phyloP scores from a whole-genome alignment of 331 rosid genomes.

The Phaseolus coccineus region DNA sequence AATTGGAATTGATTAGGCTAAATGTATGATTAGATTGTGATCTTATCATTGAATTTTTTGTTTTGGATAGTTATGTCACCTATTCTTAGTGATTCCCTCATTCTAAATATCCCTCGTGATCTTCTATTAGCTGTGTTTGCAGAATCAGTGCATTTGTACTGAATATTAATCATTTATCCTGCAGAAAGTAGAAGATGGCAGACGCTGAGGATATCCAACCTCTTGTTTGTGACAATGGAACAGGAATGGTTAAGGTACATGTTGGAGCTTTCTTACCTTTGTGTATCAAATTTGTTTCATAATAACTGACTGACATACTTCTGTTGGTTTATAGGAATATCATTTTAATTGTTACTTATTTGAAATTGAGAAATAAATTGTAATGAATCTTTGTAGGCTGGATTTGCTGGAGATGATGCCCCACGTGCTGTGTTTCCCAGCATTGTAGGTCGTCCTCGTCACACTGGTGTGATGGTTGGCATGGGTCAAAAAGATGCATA shows the following conservation, averaged over 20 bases:
- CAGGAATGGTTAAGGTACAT: slow-evolving; percentile 98
- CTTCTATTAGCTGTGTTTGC: slow-evolving; percentile 7
- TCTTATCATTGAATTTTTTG: not conserved
- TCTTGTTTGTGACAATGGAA: slow-evolving; percentile 98
- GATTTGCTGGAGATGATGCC: slow-evolving; percentile 99
- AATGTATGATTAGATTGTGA: not conserved
- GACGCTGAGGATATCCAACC: slow-evolving; percentile 97
- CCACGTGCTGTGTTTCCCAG: slow-evolving; percentile 99
- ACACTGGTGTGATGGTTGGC: slow-evolving; percentile 99
- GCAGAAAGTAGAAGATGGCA: slow-evolving; percentile 81
- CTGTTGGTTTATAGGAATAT: slow-evolving; percentile 7
- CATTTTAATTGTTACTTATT: not conserved
- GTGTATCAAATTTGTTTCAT: not conserved
- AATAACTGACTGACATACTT: not conserved
- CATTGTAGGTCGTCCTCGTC: slow-evolving; percentile 99
- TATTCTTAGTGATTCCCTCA: not conserved
- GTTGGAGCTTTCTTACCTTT: not conserved
- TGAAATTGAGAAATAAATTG: slow-evolving; percentile 30
- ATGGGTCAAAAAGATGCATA: slow-evolving; percentile 99
- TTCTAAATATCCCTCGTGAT: not conserved
- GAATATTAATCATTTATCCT: slow-evolving; percentile 36
- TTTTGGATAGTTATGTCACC: not conserved
- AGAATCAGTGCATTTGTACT: not conserved
- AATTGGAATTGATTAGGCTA: slow-evolving; percentile 24
- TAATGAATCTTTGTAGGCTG: slow-evolving; percentile 65